Evolutionary conservation across 148 eudicot genomes (phyloP), one percentile per base, ranked within the genome.

Genomic region (Tetragonia tetragonoides): DNA sequence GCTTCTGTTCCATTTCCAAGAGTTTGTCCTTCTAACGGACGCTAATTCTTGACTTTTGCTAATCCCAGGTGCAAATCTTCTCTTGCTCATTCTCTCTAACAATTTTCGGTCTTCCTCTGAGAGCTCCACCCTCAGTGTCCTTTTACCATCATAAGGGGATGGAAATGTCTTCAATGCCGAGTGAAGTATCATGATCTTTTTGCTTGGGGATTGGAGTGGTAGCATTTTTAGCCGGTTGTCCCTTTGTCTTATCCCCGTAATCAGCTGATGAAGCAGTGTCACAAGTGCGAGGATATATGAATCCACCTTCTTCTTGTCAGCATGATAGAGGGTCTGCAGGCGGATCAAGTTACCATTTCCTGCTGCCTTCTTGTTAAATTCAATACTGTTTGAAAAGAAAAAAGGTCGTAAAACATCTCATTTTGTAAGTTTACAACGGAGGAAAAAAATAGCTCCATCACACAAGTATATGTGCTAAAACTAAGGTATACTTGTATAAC

Each of bases 41-140:
- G 75, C 41, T 64, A 92, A 87, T 66, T 93, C 97, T 81, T 95
- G 99, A 73, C 99, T 95, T 87, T 91, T 95, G 86, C 99, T 93
- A 8, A 86, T 84, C 39, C 92, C 90, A 0, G 87, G 91, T 51
- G 67, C 79, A 65, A 81, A 74, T 66, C 76, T 86, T 77, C 85
- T 80, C 84, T 80, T 74, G 74, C 82, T 88, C 87, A 87, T 93
- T 24, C 81, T 77, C 64, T 89, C 90, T 64, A 95, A 70, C 71
- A 95, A 80, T 74, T 82, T 66, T 40, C 81, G 86, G n/a, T 95
- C 99, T 72, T 95, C 99, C 42, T 72, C 47, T 0, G 97, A 83
- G 66, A 92, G 81, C 77, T 82, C 81, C n/a, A 70, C 84, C 41
- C 17, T 47, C 5, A 75, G 42, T 56, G 67, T 70, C 80, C 81